Evolutionary conservation across 23 red algal genomes (phyloP), one percentile per base, ranked within the genome.

Genomic region (Gracilaria gracilis): DNA sequence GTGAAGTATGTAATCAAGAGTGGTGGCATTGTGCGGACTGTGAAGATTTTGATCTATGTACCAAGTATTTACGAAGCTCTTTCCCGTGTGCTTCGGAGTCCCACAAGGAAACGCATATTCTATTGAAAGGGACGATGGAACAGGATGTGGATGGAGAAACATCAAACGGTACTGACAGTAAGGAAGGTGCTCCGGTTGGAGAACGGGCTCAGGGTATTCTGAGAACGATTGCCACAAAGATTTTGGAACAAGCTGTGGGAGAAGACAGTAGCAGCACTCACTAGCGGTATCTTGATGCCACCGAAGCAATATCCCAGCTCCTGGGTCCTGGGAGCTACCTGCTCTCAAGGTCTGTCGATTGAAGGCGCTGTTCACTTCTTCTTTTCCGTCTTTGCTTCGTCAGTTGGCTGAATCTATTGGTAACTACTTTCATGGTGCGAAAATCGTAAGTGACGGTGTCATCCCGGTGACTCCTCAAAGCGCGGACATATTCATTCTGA

Each of bases 11-110:
- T 37, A 47, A 80, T 53, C 73, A 79, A 32, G 90, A 93, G 67
- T 86, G 90, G 90, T 93, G 90, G 90, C 90, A 93, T 69, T 93
- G 90, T 67, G 82, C 66, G 17, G 70, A 47, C 23, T 86, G 90
- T 47, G 81, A 85, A 24, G 90, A 93, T 40, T 93, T 93, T 66
- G 90, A 93, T 57, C 70, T 93, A 19, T 93, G 90, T 38, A 93
- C 90, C 0, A 67, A 54, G 16, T 93, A 81, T 34, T 70, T 93
- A 20, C 90, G 90, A 32, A 70, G 69, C 42, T 67, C 90, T 57
- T 34, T 46, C 29, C 53, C 42, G 36, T 67, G 54, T 39, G 50
- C 86, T 47, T 31, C 35, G 33, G 71, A 57, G 19, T 35, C 64
- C 4, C 90, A 93, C 54, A 50, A 44, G 21, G 66, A 85, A 11